Evolutionary conservation across 352 stramenopile species (phyloP), one percentile per base, ranked within the genome.

Genomic region (Aphanomyces astaci): DNA sequence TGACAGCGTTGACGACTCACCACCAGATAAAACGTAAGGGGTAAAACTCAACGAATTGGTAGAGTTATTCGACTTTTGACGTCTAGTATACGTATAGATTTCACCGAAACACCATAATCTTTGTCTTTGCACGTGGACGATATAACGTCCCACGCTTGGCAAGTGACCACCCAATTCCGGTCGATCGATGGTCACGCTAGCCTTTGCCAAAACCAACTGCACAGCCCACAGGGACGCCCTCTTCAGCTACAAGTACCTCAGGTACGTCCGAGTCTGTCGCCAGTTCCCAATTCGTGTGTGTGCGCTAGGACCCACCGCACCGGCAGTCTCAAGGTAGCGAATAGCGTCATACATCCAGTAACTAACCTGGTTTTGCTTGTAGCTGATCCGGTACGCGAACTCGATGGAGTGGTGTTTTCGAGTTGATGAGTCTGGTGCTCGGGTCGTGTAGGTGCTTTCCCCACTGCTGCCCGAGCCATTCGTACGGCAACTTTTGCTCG

Each of bases 381-480:
- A 65, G 56, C 33, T 65, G 11, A 65, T 65, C 53, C 56, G 56
- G 56, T 65, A 65, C n/a, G 56, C 22, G 17, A 51, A 51, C 33
- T 25, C 25, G 4, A 31, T 33, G 13, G 17, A 9, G 15, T 22
- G 30, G 13, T 30, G 19, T 22, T 4, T 22, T 15, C n/a, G 13
- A 2, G 30, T 59, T 19, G n/a, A 13, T 32, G 1, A 36, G 36
- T 43, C 7, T 43, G 36, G 7, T 30, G 4, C 15, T n/a, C n/a
- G n/a, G n/a, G n/a, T n/a, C n/a, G n/a, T n/a, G 27, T 68, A 68
- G 62, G 28, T 68, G 62, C 30, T 68, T 68, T 59, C 62, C 62
- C n/a, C 62, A 68, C 22, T 68, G 62, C 45, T 68, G 62, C 31
- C 62, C 62, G 3, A 25, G 13, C 3, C 62, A 68, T 52, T 59